Percentiles rank a stretch among this genome's conserved stretches.
Conservation (phyloP, 768 basidiomycete species). For the Cystobasidium tubakii region DNA sequence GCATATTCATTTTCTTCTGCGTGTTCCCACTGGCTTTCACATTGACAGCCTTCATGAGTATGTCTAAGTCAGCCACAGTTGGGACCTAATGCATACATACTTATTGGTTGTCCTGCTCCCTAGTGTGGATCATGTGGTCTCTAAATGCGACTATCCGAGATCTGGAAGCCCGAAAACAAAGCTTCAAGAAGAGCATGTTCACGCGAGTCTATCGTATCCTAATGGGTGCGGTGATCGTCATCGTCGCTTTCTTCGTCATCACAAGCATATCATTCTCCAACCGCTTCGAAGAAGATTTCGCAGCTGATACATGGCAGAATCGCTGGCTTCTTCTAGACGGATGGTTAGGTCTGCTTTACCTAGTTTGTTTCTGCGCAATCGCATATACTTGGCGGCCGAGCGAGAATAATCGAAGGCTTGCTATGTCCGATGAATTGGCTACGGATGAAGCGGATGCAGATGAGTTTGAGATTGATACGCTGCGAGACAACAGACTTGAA, state of each 20-base stretch:
- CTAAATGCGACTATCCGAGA: slow-evolving; percentile 75
- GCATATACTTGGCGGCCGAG: slow-evolving; percentile 90
- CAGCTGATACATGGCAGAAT: slow-evolving; percentile 35
- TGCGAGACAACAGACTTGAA: slow-evolving; percentile 54
- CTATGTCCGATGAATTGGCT: slow-evolving; percentile 93
- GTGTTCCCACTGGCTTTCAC: slow-evolving; percentile 92
- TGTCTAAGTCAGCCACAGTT: too few species aligned
- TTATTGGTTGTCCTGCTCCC: too few species aligned
- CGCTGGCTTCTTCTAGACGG: slow-evolving; percentile 98
- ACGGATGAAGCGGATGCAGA: slow-evolving; percentile 91
- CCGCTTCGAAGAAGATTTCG: slow-evolving; percentile 60
- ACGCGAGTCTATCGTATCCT: slow-evolving; percentile 76
- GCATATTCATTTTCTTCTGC: slow-evolving; percentile 71
- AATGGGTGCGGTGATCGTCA: slow-evolving; percentile 69
- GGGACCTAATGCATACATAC: too few species aligned
- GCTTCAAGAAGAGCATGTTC: slow-evolving; percentile 62
- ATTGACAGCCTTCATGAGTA: slow-evolving; percentile 87
- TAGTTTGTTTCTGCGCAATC: slow-evolving; percentile 65
- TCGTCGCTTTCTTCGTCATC: slow-evolving; percentile 80
- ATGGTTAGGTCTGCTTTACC: slow-evolving; percentile 82
- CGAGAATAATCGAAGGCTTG: slow-evolving; percentile 78
- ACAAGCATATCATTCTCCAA: slow-evolving; percentile 87
- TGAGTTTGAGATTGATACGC: slow-evolving; percentile 77
- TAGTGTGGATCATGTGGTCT: slow-evolving; percentile 37
- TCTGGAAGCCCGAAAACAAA: slow-evolving; percentile 66